Percentiles rank a stretch among this genome's conserved stretches.
Conservation (phyloP, 345 rosid genomes). For the Lepidium africanum region DNA sequence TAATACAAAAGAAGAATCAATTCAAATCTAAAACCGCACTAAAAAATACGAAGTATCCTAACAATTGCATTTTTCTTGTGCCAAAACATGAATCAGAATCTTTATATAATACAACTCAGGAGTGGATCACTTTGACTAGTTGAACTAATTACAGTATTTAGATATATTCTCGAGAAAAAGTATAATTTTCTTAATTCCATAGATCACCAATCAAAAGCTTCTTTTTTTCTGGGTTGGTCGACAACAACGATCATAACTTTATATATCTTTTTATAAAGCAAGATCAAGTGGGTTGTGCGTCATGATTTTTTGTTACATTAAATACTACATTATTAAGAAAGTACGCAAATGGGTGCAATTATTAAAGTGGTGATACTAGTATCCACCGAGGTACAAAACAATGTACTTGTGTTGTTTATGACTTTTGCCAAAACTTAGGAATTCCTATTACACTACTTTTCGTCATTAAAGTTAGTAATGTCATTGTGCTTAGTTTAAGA, state of each 20-base stretch:
- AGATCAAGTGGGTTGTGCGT: not conserved
- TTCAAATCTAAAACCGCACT: too few species aligned
- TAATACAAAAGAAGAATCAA: too few species aligned
- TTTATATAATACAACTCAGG: too few species aligned
- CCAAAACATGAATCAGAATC: too few species aligned
- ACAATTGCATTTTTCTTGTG: too few species aligned
- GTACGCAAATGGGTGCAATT: not conserved
- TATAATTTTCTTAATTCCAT: too few species aligned
- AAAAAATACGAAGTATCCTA: too few species aligned
- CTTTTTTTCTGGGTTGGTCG: not conserved
- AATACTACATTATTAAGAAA: not conserved
- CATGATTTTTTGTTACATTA: not conserved
- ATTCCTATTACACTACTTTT: not conserved
- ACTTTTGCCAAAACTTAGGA: not conserved
- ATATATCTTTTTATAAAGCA: not conserved
- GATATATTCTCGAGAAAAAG: not conserved
- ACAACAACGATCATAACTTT: not conserved
- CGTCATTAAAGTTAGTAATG: not conserved
- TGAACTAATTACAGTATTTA: too few species aligned
- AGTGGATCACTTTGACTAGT: too few species aligned
- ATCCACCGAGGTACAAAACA: not conserved
- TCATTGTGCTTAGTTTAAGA: not conserved
- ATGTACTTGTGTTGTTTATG: slow-evolving; percentile 2
- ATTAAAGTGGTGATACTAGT: not conserved
- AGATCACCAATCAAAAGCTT: not conserved